These are phyloP conservation scores for Daedalea quercina DNA, from an alignment of 768 basidiomycete genomes.

Conservation along the genomic window DNA sequence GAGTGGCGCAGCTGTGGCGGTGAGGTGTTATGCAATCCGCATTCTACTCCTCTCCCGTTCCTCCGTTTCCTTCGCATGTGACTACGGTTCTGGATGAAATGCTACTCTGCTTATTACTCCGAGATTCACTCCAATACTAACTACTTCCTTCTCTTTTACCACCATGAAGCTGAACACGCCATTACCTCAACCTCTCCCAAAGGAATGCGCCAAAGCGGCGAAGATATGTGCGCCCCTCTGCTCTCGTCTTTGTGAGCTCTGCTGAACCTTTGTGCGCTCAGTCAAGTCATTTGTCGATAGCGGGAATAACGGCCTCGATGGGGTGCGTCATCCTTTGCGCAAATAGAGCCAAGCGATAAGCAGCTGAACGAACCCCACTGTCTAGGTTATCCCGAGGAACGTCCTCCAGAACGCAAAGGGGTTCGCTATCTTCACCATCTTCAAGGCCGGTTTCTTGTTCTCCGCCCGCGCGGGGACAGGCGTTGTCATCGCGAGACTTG, in stretches of 20 bases:
- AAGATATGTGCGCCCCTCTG: slow-evolving; percentile 60
- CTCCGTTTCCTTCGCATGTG: slow-evolving; percentile 1
- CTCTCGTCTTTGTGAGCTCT: not conserved
- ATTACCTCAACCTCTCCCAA: slow-evolving; percentile 56
- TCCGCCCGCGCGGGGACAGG: slow-evolving; percentile 80
- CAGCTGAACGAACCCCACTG: not conserved
- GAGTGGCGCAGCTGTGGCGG: not conserved
- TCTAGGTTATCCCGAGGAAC: slow-evolving; percentile 46
- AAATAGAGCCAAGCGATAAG: not conserved
- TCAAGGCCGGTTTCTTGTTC: slow-evolving; percentile 67
- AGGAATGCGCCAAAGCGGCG: slow-evolving; percentile 83
- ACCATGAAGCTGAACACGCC: slow-evolving; percentile 45
- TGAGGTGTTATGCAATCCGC: not conserved
- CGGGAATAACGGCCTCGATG: slow-evolving; percentile 79
- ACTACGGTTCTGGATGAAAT: not conserved
- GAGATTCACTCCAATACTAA: not conserved
- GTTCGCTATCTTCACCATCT: slow-evolving; percentile 87
- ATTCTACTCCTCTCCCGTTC: not conserved
- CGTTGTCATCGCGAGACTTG: slow-evolving; percentile 78
- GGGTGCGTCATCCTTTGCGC: slow-evolving; percentile 33
- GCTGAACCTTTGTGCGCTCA: slow-evolving; percentile 23
- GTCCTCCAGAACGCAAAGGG: slow-evolving; percentile 57
- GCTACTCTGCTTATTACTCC: not conserved
- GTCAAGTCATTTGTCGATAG: slow-evolving; percentile 82
- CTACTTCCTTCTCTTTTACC: slow-evolving; percentile 2